Evolutionary conservation across 768 basidiomycete genomes (phyloP).

Genomic region (Boletus insuetus): DNA sequence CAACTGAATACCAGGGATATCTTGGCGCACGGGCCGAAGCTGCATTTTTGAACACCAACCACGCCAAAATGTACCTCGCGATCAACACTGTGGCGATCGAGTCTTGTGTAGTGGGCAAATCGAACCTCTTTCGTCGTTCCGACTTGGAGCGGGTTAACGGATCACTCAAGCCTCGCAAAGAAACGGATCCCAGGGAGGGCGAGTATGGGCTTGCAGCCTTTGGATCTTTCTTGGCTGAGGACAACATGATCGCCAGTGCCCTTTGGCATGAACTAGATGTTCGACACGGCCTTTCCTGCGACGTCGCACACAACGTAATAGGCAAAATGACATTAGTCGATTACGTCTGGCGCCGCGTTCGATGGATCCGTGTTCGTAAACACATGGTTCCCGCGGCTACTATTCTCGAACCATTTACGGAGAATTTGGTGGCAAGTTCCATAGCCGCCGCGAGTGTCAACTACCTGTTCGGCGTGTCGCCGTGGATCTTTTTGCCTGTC

Average conservation of each 20-base stretch:
- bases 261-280: slow-evolving; percentile 92
- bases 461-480: slow-evolving; percentile 49
- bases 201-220: slow-evolving; percentile 70
- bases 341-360: slow-evolving; percentile 85
- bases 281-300: slow-evolving; percentile 86
- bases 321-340: slow-evolving; percentile 83
- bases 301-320: slow-evolving; percentile 85
- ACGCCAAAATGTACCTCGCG: slow-evolving; percentile 97
- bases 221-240: slow-evolving; percentile 89
- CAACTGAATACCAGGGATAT: slow-evolving; percentile 61
- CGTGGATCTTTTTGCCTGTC: slow-evolving; percentile 51
- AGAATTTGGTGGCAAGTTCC: slow-evolving; percentile 68
- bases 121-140: slow-evolving; percentile 87
- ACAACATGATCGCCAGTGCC: slow-evolving; percentile 93
- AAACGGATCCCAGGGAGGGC: slow-evolving; percentile 20
- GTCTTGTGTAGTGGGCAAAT: slow-evolving; percentile 97
- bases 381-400: slow-evolving; percentile 89
- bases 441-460: slow-evolving; percentile 58
- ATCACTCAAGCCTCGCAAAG: slow-evolving; percentile 48
- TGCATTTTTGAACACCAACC: slow-evolving; percentile 94
- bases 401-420: slow-evolving; percentile 88
- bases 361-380: slow-evolving; percentile 97
- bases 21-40: slow-evolving; percentile 87
- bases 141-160: slow-evolving; percentile 78
- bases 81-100: slow-evolving; percentile 88